Evolutionary conservation across 2,329 filamentous ascomycete genomes (phyloP).

Genomic region (Apiospora hydei): DNA sequence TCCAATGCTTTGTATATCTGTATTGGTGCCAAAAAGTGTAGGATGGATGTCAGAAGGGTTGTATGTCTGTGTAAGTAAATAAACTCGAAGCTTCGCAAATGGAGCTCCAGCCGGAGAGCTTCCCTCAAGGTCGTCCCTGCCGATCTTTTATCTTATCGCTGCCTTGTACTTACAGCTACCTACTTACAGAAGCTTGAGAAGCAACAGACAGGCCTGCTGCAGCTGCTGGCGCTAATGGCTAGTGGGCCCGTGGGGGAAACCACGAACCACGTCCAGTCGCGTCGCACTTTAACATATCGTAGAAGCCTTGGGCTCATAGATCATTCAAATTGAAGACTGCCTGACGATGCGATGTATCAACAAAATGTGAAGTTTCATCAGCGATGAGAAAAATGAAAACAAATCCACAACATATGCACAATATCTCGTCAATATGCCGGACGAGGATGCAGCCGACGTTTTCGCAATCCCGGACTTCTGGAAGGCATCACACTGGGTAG

Average conservation of each 20-base stretch:
- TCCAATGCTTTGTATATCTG: neutral
- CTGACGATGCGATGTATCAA: neutral
- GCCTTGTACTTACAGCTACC: neutral
- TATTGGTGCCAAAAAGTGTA: neutral
- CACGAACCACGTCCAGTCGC: neutral
- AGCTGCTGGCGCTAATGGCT: neutral
- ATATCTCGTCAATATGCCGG: slow-evolving; percentile 42
- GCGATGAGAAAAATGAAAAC: slow-evolving; percentile 27
- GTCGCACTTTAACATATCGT: neutral
- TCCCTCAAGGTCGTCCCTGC: slow-evolving; percentile 14
- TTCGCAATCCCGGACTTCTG: slow-evolving; percentile 71
- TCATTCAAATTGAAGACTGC: neutral
- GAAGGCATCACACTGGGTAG: slow-evolving; percentile 59
- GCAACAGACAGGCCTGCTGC: neutral
- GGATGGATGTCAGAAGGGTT: neutral
- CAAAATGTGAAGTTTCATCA: slow-evolving; percentile 12
- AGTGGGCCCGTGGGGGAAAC: slow-evolving; percentile 3
- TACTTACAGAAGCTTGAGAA: neutral
- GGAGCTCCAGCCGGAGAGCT: slow-evolving; percentile 6
- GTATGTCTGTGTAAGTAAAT: neutral
- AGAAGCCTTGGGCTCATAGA: neutral
- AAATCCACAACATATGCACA: slow-evolving; percentile 25
- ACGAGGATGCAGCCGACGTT: slow-evolving; percentile 58
- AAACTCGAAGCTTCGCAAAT: neutral
- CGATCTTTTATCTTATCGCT: slow-evolving; percentile 18